Base-by-base conservation (phyloP, 768 basidiomycete genomes). In the Mycena polygramma region DNA sequence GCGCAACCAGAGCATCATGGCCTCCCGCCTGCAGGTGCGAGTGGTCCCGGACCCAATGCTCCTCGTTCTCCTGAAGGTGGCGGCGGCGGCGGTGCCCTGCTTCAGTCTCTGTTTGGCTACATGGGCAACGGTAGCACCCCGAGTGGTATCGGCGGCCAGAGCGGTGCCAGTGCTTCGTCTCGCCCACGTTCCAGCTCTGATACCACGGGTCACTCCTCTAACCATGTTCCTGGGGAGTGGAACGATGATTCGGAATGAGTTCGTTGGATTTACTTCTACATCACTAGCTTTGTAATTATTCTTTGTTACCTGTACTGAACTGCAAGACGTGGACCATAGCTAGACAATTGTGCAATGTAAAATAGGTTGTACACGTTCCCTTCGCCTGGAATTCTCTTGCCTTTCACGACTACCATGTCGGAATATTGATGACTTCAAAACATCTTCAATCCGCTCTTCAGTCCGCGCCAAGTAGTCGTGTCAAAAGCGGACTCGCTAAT, bases 1-100 rank as follows among this genome's bases (percentile, higher is more conserved):
- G 85, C 92, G 24, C 93, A 94, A 75, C 92, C 92, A 35, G 84
- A 84, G 19, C 81, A 84, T 15, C 83, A 83, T 69, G 66, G 75
- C 24, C 73, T 80, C 26, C 74, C 79, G 26, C 74, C 55, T 36
- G 66, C 66, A 4, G 22, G 54, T 9, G 52, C 13, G 20, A 41
- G 43, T 53, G 52, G 68, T 26, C 35, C 39, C 14, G 58, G 70
- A 8, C 52, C 64, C 13, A 51, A 63, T 19, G 39, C 68, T 49
- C 68, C 74, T 52, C 70, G 43, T 41, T 60, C 70, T n/a, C 63
- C 75, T 22, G 68, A 71, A 17, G 71, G 68, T 22, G 35, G 69
- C n/a, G 71, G 65, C n/a, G 46, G 46, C 20, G 73, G 63, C 39
- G 60, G 76, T 20, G 77, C 80, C 37, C 63, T 84, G 20, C 78